These are phyloP conservation scores for Euphorbia schlechtendalii DNA, from an alignment of 441 rosid genomes.

Conservation along the genomic window DNA sequence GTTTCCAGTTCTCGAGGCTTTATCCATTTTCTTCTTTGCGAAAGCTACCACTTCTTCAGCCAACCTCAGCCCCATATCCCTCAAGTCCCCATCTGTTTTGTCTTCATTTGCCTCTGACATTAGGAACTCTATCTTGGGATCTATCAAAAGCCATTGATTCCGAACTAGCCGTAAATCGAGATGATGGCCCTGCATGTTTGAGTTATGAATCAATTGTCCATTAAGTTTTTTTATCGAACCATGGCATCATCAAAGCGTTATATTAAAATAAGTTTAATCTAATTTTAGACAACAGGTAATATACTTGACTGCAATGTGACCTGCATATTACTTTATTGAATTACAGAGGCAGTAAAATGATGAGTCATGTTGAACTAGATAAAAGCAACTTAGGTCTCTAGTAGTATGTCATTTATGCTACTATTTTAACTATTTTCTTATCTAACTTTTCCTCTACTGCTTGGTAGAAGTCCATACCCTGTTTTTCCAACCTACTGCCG, in stretches of 20 bases:
- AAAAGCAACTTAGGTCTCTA: background rate
- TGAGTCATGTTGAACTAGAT: background rate
- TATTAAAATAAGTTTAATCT: background rate
- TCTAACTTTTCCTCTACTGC: background rate
- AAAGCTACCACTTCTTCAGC: constrained; percentile 82
- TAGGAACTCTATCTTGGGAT: constrained; percentile 76
- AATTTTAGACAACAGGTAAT: background rate
- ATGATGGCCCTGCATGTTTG: constrained; percentile 65
- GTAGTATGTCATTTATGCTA: background rate
- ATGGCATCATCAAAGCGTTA: background rate
- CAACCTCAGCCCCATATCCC: constrained; percentile 87
- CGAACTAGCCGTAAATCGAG: constrained; percentile 86
- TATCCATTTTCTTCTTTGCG: constrained; percentile 69
- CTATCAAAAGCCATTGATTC: constrained; percentile 95
- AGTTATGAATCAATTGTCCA: background rate
- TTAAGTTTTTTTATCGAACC: background rate
- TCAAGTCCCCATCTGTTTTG: constrained; percentile 78
- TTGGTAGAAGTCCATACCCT: background rate
- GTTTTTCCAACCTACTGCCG: background rate
- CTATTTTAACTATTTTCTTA: background rate
- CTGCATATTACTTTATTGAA: background rate
- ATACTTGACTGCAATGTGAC: background rate
- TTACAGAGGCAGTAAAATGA: background rate
- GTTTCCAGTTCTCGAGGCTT: constrained; percentile 47
- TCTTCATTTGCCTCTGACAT: constrained; percentile 93